Evolutionary conservation across 2,329 filamentous ascomycete genomes (phyloP).

Genomic region (Penicillium sp.): DNA sequence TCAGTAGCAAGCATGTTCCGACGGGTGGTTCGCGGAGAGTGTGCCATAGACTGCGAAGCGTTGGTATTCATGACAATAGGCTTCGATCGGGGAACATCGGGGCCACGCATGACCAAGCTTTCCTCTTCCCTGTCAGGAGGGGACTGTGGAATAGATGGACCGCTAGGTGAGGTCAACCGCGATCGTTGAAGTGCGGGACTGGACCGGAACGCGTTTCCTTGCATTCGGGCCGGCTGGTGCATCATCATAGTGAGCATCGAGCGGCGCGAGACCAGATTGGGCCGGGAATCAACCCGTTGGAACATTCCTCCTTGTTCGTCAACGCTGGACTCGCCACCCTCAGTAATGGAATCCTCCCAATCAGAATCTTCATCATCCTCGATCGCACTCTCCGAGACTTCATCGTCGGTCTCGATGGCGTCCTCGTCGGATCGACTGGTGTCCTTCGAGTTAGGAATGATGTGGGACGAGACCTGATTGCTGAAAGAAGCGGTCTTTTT

Average conservation of each 20-base stretch:
- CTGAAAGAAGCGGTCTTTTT: constrained; percentile 84
- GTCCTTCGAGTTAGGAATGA: constrained; percentile 60
- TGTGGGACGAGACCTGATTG: constrained; percentile 68
- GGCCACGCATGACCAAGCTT: constrained; percentile 60
- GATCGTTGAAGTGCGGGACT: constrained; percentile 47
- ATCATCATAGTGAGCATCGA: constrained; percentile 90
- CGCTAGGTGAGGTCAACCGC: constrained; percentile 68
- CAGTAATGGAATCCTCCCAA: constrained; percentile 68
- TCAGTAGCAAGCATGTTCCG: constrained; percentile 95
- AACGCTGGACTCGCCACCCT: constrained; percentile 78
- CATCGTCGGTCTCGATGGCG: constrained; percentile 61
- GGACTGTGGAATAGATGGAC: constrained; percentile 61
- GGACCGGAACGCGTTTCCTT: constrained; percentile 55
- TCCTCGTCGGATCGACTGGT: constrained; percentile 53
- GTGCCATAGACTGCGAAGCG: constrained; percentile 68
- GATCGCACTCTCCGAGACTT: constrained; percentile 79
- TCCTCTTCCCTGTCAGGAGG: constrained; percentile 58
- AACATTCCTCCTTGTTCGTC: constrained; percentile 74
- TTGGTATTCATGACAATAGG: constrained; percentile 73
- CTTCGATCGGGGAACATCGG: constrained; percentile 69
- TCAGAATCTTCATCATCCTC: constrained; percentile 65
- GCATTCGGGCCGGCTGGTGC: constrained; percentile 73
- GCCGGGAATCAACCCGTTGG: constrained; percentile 83
- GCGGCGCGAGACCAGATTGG: constrained; percentile 77
- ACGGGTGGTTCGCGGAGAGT: constrained; percentile 87